phyloP scores from a whole-genome alignment of 495 filamentous ascomycete species.

The Podospora pseudocomata region DNA sequence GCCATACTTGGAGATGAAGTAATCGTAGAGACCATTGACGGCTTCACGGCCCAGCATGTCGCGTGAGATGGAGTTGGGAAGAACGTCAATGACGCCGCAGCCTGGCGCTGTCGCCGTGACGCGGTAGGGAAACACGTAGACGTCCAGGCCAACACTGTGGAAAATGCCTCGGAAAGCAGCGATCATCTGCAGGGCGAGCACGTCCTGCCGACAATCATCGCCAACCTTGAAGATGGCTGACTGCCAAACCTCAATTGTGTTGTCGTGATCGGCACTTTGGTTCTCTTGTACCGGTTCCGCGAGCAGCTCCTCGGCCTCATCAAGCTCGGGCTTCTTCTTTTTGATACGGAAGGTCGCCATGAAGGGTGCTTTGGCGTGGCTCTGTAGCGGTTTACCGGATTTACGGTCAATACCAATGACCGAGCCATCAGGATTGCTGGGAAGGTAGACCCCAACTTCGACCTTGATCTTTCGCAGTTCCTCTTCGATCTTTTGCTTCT shows the following conservation, averaged over 20 bases:
- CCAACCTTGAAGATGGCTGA: constrained; percentile 99
- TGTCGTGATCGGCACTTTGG: constrained; percentile 37
- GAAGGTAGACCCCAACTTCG: constrained; percentile 93
- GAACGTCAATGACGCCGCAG: constrained; percentile 95
- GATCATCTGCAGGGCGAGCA: constrained; percentile 96
- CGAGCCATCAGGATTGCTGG: constrained; percentile 92
- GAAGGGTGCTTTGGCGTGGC: constrained; percentile 95
- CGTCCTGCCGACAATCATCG: constrained; percentile 96
- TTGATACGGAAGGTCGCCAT: constrained; percentile 98
- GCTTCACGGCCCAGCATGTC: constrained; percentile 98
- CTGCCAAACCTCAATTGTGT: constrained; percentile 90
- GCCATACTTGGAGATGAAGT: constrained; percentile 95
- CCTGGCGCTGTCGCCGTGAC: constrained; percentile 98
- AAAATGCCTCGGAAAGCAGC: constrained; percentile 96
- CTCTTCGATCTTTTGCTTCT: constrained; percentile 99
- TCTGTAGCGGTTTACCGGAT: constrained; percentile 93
- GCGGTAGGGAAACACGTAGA: constrained; percentile 94
- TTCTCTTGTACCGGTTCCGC: constrained; percentile 26
- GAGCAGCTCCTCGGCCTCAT: constrained; percentile 47
- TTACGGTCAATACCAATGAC: constrained; percentile 97
- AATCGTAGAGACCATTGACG: constrained; percentile 96
- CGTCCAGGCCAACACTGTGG: constrained; percentile 86
- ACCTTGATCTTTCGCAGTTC: constrained; percentile 95
- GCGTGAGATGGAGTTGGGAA: constrained; percentile 95
- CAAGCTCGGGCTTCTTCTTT: constrained; percentile 58